Base-by-base conservation (phyloP, 1,284 basidiomycete genomes). In the Tylopilus orsonianus region DNA sequence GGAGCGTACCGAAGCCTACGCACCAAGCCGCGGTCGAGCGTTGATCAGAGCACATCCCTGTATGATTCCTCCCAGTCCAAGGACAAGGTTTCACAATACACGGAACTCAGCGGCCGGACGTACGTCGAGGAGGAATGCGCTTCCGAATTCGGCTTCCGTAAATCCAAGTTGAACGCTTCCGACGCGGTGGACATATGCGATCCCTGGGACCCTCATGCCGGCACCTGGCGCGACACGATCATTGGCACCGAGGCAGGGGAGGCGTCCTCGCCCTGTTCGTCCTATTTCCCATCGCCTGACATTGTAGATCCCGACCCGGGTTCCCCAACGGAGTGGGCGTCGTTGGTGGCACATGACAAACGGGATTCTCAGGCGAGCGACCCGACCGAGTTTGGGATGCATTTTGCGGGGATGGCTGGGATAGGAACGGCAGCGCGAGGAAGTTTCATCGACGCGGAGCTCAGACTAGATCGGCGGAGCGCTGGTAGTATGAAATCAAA, bases 371-470 rank as follows among this genome's bases (percentile, higher is more conserved):
- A 46, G 27, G 56, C 43, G 10, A 53, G 55, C 24, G 65, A 65
- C 14, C 12, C 50, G 1, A 61, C 51, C 8, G 68, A 70, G 48
- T 65, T 68, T 40, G 65, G 66, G 29, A 41, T 49, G 46, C 19
- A 13, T 9, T 38, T 26, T 0, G 33, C 38, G 35, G 64, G 69
- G 29, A 75, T 78, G 75, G 70, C 69, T 5, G 75, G 75, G 1
- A 55, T 77, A 8, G 76, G 74, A 0, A 73, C 74, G 13, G 70
- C 66, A 16, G 61, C 61, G 26, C 53, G 69, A 2, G 57, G 63
- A 13, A 64, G 65, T 41, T 20, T 55, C 32, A 54, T 68, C 39
- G 58, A 57, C 40, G 0, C 51, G 6, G 55, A 44, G 10, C 6
- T 59, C 1, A 52, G 46, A 3, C 43, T 30, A n/a, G 26, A 24